Evolutionary conservation across 768 basidiomycete species (phyloP).

Genomic region (Mycena rosella): DNA sequence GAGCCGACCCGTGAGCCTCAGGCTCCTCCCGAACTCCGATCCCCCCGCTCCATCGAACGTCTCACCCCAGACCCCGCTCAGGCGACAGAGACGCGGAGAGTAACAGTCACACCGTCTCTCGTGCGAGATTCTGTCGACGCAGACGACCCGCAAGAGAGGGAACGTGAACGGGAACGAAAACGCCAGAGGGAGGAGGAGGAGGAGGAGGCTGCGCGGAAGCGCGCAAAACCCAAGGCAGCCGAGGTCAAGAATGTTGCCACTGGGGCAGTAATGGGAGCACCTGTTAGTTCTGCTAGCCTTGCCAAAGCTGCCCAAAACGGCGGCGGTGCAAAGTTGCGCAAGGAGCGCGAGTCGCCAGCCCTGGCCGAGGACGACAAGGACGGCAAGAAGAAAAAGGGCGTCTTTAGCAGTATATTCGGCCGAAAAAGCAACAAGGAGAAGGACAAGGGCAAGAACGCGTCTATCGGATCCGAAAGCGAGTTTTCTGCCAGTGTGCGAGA

Average conservation of each 20-base stretch:
- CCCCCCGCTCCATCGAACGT: slow-evolving; percentile 63
- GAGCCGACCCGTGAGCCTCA: slow-evolving; percentile 37
- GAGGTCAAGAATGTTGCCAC: slow-evolving; percentile 56
- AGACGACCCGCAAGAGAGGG: slow-evolving; percentile 11
- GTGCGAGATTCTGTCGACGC: slow-evolving; percentile 64
- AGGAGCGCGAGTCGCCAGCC: slow-evolving; percentile 55
- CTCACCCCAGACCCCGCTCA: slow-evolving; percentile 75
- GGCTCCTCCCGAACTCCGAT: slow-evolving; percentile 52
- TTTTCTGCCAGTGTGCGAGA: slow-evolving; percentile 52
- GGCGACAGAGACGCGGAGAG: slow-evolving; percentile 78
- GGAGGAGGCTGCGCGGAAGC: slow-evolving; percentile 68
- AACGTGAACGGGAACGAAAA: slow-evolving; percentile 31
- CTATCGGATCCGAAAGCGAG: slow-evolving; percentile 66
- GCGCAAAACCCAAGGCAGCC: slow-evolving; percentile 62
- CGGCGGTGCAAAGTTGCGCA: slow-evolving; percentile 57
- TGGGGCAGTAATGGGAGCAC: slow-evolving; percentile 55
- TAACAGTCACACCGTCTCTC: slow-evolving; percentile 84
- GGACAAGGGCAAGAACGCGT: slow-evolving; percentile 68
- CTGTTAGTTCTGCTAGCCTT: slow-evolving; percentile 58
- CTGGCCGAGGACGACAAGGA: slow-evolving; percentile 49
- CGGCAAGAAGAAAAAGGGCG: slow-evolving; percentile 72
- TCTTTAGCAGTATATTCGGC: slow-evolving; percentile 83
- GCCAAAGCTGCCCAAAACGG: slow-evolving; percentile 38
- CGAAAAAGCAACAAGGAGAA: slow-evolving; percentile 83
- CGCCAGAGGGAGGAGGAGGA: slow-evolving; percentile 48